phyloP scores from a whole-genome alignment of 2,329 filamentous ascomycete species.

The Fusarium sulawesiense region DNA sequence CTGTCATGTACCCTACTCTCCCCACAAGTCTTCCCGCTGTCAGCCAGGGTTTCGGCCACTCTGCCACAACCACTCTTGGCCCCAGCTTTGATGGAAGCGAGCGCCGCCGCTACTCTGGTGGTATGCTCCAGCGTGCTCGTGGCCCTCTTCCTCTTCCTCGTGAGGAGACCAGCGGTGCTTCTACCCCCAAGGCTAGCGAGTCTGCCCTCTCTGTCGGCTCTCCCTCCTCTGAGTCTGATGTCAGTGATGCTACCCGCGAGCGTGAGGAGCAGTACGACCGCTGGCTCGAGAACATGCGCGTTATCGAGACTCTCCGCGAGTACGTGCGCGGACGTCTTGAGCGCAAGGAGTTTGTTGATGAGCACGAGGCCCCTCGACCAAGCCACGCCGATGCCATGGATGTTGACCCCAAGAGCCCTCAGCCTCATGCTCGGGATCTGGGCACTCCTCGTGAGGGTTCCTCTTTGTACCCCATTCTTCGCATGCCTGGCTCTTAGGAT shows the following conservation, averaged over 20 bases:
- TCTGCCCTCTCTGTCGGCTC: slow-evolving; percentile 62
- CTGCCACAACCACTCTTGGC: slow-evolving; percentile 77
- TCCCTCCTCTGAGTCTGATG: slow-evolving; percentile 66
- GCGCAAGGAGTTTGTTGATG: slow-evolving; percentile 63
- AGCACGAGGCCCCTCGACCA: slow-evolving; percentile 29
- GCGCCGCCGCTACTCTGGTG: slow-evolving; percentile 73
- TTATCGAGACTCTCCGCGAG: slow-evolving; percentile 70
- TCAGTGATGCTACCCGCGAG: slow-evolving; percentile 63
- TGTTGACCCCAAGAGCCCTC: slow-evolving; percentile 51
- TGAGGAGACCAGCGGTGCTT: slow-evolving; percentile 53
- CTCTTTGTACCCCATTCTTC: slow-evolving; percentile 56
- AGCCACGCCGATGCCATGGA: slow-evolving; percentile 52
- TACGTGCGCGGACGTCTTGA: slow-evolving; percentile 69
- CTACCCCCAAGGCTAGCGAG: slow-evolving; percentile 59
- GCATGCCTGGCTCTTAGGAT: slow-evolving; percentile 51
- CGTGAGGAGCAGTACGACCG: slow-evolving; percentile 72
- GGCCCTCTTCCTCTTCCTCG: slow-evolving; percentile 55
- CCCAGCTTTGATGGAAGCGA: slow-evolving; percentile 72
- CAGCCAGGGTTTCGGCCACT: slow-evolving; percentile 75
- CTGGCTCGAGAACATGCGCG: slow-evolving; percentile 74
- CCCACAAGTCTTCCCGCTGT: slow-evolving; percentile 67
- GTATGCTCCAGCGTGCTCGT: slow-evolving; percentile 72
- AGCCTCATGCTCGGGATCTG: slow-evolving; percentile 41
- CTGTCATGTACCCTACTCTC: slow-evolving; percentile 80
- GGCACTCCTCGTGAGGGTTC: slow-evolving; percentile 47